Evolutionary conservation across 2,329 filamentous ascomycete genomes (phyloP).

Genomic region (Magnaporthiopsis incrustans): DNA sequence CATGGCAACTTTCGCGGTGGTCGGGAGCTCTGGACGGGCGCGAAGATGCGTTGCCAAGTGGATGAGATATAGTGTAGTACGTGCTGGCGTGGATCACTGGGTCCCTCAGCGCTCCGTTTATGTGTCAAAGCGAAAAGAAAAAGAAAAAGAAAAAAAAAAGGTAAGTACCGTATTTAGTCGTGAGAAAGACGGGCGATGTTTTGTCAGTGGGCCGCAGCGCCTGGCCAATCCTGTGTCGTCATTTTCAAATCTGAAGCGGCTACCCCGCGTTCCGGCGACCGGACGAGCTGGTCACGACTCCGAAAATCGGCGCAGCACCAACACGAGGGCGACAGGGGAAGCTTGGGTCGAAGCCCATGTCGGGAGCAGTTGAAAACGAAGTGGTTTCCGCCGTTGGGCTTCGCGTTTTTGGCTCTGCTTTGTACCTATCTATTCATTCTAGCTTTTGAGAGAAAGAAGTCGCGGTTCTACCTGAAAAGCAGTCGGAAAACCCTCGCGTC

Average conservation of each 20-base stretch:
- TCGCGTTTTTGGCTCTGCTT: background rate
- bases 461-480: background rate
- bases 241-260: slow-evolving; percentile 24
- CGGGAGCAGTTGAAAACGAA: background rate
- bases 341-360: background rate
- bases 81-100: background rate
- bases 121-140: background rate
- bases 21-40: background rate
- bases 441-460: background rate
- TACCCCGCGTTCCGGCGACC: slow-evolving; percentile 29
- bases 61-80: background rate
- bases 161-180: background rate
- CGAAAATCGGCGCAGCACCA: slow-evolving; percentile 22
- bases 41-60: background rate
- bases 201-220: background rate
- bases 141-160: background rate
- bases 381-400: background rate
- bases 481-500: background rate
- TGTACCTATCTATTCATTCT: background rate
- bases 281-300: slow-evolving; percentile 19
- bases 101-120: background rate
- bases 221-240: slow-evolving; percentile 19
- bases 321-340: background rate
- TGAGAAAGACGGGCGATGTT: background rate
- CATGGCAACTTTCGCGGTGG: background rate